Percentiles rank a stretch among this genome's conserved stretches.
These are phyloP conservation scores for Stephania japonica DNA, from an alignment of 164 flowering plant genomes.

Conservation along the genomic window DNA sequence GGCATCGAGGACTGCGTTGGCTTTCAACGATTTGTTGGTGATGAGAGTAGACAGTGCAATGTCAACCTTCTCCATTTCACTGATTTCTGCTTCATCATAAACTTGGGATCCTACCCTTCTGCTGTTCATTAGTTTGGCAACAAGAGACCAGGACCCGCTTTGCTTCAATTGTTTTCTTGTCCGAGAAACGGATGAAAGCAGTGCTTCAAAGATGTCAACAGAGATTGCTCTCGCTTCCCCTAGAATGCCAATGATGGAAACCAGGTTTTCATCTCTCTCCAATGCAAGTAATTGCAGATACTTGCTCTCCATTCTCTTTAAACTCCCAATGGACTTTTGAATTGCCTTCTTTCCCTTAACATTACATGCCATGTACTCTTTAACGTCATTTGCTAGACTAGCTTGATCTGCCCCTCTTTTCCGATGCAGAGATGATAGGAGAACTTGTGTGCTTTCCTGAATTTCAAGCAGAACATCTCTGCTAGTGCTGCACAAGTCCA, in stretches of 20 bases:
- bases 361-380: neutral
- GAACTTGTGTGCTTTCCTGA: slow-evolving; percentile 14
- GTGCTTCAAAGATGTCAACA: slow-evolving; percentile 1
- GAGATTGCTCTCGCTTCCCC: slow-evolving; percentile 12
- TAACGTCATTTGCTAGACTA: slow-evolving; percentile 2
- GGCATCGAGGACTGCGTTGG: too few relatives aligned
- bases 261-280: slow-evolving; percentile 3
- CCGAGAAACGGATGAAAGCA: slow-evolving; percentile 4
- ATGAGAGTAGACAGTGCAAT: slow-evolving; percentile 12
- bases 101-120: slow-evolving; percentile 20
- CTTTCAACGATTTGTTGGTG: slow-evolving; percentile 1
- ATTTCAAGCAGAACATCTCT: slow-evolving; percentile 13
- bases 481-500: slow-evolving; percentile 11
- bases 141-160: too few relatives aligned
- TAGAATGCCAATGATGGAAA: slow-evolving; percentile 3
- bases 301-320: slow-evolving; percentile 4
- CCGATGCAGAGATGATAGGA: slow-evolving; percentile 11
- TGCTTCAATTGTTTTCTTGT: slow-evolving; percentile 7
- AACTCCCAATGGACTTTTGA: slow-evolving; percentile 7
- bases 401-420: slow-evolving; percentile 10
- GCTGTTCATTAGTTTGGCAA: slow-evolving; percentile 23
- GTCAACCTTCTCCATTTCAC: slow-evolving; percentile 24
- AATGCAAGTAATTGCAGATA: too few relatives aligned
- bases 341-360: slow-evolving; percentile 16
- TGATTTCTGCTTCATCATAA: slow-evolving; percentile 1